Conservation (phyloP, 1,284 basidiomycete species). For the Cutaneotrichosporon spelunceum region DNA sequence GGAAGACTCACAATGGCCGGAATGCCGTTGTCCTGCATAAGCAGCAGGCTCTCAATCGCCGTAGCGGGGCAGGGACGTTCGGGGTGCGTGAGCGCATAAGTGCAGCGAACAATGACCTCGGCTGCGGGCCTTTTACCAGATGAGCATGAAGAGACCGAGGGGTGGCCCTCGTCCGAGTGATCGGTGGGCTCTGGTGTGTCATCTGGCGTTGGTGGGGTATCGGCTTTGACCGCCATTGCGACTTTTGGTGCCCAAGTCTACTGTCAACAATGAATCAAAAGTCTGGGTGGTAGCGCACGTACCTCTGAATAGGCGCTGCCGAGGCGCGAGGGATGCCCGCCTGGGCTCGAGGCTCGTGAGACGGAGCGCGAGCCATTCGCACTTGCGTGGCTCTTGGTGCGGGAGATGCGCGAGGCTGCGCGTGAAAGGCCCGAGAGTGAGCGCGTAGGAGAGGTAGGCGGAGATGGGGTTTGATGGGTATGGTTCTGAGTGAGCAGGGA, state of each 20-base stretch:
- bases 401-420: not conserved
- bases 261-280: not conserved
- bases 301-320: not conserved
- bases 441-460: not conserved
- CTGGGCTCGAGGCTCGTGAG: not conserved
- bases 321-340: not conserved
- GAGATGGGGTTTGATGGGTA: not conserved
- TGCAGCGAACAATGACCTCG: not conserved
- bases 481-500: not conserved
- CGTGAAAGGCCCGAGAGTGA: not conserved
- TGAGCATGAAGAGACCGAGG: not conserved
- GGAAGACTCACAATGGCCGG: not conserved
- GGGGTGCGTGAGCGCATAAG: not conserved
- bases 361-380: not conserved
- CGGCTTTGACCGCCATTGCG: not conserved
- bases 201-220: not conserved
- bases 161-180: not conserved
- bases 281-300: not conserved
- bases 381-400: not conserved
- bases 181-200: not conserved
- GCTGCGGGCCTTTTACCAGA: not conserved
- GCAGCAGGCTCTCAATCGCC: conserved; percentile 1
- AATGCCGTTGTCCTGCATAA: conserved; percentile 1
- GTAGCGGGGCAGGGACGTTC: conserved; percentile 4
- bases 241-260: not conserved